These are phyloP conservation scores for Leptodontidium sp. DNA, from an alignment of 2,329 filamentous ascomycete genomes.

Conservation along the genomic window DNA sequence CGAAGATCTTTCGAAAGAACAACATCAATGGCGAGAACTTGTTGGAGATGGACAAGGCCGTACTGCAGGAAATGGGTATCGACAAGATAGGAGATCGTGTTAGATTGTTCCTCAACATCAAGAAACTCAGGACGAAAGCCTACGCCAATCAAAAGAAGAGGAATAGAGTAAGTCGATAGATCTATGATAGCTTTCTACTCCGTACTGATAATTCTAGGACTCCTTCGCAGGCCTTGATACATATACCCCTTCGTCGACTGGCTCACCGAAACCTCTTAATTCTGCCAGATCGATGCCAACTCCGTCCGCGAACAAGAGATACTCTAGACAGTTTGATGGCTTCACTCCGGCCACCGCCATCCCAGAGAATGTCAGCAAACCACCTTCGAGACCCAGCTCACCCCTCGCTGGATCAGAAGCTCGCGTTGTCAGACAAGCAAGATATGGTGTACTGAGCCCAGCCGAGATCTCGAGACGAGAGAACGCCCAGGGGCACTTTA, in stretches of 20 bases:
- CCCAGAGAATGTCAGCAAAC: constrained; percentile 56
- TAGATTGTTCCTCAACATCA: constrained; percentile 85
- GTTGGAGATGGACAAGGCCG: constrained; percentile 95
- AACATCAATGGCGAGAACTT: constrained; percentile 98
- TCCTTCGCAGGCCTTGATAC: constrained; percentile 83
- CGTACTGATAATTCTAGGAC: constrained; percentile 63
- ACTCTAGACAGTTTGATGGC: constrained; percentile 67
- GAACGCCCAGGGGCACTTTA: constrained; percentile 60
- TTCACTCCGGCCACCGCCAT: constrained; percentile 41
- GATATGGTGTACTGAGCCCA: constrained; percentile 68
- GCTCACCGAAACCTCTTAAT: constrained; percentile 69
- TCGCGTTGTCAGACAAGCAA: constrained; percentile 49
- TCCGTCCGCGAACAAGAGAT: constrained; percentile 65
- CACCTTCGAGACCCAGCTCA: constrained; percentile 74
- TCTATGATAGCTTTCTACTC: background rate
- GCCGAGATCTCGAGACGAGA: constrained; percentile 61
- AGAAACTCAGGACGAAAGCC: constrained; percentile 80
- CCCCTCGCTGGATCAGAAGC: constrained; percentile 55
- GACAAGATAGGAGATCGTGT: constrained; percentile 98
- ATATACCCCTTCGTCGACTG: constrained; percentile 67
- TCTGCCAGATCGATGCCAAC: constrained; percentile 57
- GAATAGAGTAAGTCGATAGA: constrained; percentile 72
- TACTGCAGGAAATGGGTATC: constrained; percentile 96
- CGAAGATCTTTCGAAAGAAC: constrained; percentile 87
- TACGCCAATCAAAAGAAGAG: constrained; percentile 82